A percentile compares a stretch with the other conserved stretches of the same genome.
Conservation (phyloP, 495 filamentous ascomycete genomes). For the Pyrenula massariospora region DNA sequence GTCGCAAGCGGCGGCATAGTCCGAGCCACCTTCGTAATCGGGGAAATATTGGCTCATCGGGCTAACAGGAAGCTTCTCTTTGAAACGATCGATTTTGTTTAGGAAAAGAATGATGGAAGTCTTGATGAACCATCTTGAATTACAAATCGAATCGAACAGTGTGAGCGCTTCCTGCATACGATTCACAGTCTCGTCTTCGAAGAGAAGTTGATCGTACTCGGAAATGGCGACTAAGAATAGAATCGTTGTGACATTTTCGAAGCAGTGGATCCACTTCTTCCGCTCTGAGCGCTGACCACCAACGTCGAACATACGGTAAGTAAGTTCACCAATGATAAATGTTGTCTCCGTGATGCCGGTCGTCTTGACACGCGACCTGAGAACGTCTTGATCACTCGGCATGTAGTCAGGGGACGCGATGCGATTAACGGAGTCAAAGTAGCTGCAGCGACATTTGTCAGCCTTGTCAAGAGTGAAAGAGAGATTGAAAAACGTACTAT, state of each 20-base stretch:
- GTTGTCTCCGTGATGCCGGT: conserved; percentile 99
- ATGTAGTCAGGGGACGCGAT: conserved; percentile 90
- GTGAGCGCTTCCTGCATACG: conserved; percentile 94
- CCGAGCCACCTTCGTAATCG: conserved; percentile 89
- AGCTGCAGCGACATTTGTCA: conserved; percentile 41
- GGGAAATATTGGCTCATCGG: conserved; percentile 99
- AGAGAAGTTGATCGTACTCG: conserved; percentile 95
- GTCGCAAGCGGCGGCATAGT: conserved; percentile 87
- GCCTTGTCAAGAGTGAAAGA: no score
- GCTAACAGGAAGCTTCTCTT: conserved; percentile 98
- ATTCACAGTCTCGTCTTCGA: conserved; percentile 58
- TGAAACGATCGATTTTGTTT: conserved; percentile 99
- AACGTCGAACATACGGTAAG: conserved; percentile 99
- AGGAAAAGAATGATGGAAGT: conserved; percentile 98
- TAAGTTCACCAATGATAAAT: conserved; percentile 95
- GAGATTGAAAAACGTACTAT: conserved; percentile 52
- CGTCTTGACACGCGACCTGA: conserved; percentile 95
- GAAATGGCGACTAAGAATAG: conserved; percentile 98
- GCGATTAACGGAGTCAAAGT: conserved; percentile 90
- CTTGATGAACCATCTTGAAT: conserved; percentile 98
- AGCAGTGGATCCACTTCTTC: conserved; percentile 99
- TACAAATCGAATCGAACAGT: conserved; percentile 98
- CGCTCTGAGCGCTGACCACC: conserved; percentile 97
- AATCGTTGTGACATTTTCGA: conserved; percentile 98
- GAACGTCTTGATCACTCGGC: conserved; percentile 94